Evolutionary conservation across 2,329 filamentous ascomycete genomes (phyloP), one percentile per base, ranked within the genome.

Genomic region (Cladophialophora yegresii): DNA sequence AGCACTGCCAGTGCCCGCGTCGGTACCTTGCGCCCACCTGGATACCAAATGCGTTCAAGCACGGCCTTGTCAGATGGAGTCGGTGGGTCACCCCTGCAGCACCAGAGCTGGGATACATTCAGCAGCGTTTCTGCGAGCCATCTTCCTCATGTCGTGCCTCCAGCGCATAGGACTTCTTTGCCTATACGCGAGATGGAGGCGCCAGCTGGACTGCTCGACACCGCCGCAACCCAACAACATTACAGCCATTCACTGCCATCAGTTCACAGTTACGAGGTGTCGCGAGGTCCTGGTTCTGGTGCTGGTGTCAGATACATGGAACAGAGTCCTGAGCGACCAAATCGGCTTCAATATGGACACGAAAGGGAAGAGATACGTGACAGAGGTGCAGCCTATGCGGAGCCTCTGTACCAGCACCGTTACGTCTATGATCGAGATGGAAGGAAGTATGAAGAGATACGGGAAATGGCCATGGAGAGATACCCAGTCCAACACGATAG

Each of bases 381-480:
- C 9, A n/a, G 23, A 16, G 50, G 12, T 2, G 12, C 53, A 1
- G 20, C 30, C 20, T 50, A 26, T 12, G 26, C 30, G 5, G n/a
- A 49, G 13, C 33, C 59, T 51, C 12, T 20, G 9, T 62, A 62
- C 13, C 36, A 63, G 8, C 45, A 33, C 33, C 54, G 47, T 23
- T 62, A 66, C 36, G 51, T 58, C 49, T 65, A 54, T 40, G 16
- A 16, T 36, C 58, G 33, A 5, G 43, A 49, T 43, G 51, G 51
- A 40, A 51, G 57, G 33, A 49, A 57, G 33, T 64, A 64, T 50
- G 51, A 61, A 33, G 23, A 47, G 28, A 23, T 53, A 40, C 28
- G 30, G 3, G 26, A 54, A 6, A 28, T 23, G 32, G 23, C 22
- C 10, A n/a, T 54, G 12, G 61, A 63, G 32, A 43, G 33, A n/a